Conservation (phyloP, 2,329 filamentous ascomycete species). For the Arthrobotrys iridis region DNA sequence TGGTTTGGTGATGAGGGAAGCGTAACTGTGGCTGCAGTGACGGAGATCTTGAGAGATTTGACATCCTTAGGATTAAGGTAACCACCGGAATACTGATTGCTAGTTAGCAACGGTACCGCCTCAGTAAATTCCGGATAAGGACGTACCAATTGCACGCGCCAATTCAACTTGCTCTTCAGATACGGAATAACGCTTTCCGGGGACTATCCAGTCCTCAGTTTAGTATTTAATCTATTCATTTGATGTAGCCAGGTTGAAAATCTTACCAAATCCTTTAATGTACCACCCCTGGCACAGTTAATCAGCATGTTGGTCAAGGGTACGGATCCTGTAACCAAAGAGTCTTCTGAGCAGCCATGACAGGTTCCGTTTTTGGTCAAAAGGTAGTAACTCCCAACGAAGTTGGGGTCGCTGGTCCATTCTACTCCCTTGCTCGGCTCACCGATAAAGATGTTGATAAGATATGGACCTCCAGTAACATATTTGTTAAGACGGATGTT, state of each 20-base stretch:
- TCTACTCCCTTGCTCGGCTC: conserved; percentile 14
- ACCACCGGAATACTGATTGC: conserved; percentile 12
- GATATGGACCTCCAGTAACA: conserved; percentile 22
- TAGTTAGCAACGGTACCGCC: neutral
- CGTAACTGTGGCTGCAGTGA: conserved; percentile 41
- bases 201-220: neutral
- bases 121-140: neutral
- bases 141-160: conserved; percentile 41
- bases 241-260: neutral
- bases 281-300: conserved; percentile 15
- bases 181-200: conserved; percentile 36
- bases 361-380: conserved; percentile 46
- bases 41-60: conserved; percentile 38
- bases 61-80: conserved; percentile 24
- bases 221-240: neutral
- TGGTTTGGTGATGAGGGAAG: conserved; percentile 10
- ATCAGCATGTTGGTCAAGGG: conserved; percentile 38
- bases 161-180: conserved; percentile 25
- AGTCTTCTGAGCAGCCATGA: conserved; percentile 12
- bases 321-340: conserved; percentile 37
- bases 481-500: conserved; percentile 45
- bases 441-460: conserved; percentile 40
- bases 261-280: conserved; percentile 37
- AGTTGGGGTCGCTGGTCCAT: conserved; percentile 42
- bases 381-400: conserved; percentile 45